A percentile compares a stretch with the other conserved stretches of the same genome.
phyloP scores from a whole-genome alignment of 768 basidiomycete species.

The Mycena floridula region DNA sequence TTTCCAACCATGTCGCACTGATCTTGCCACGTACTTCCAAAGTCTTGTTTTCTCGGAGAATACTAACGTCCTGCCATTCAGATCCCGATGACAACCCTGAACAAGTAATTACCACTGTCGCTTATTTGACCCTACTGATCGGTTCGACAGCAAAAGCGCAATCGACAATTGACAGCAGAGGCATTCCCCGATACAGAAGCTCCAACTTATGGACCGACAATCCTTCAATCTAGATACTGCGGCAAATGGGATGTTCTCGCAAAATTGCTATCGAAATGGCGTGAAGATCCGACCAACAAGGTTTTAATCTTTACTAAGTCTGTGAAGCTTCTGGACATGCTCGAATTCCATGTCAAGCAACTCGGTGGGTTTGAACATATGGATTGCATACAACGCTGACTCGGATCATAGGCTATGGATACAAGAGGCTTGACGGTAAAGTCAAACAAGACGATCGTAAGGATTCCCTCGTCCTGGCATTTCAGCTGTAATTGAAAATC shows the following conservation, averaged over 20 bases:
- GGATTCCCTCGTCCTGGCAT: constrained; percentile 22
- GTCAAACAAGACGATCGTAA: constrained; percentile 61
- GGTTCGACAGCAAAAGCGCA: constrained; percentile 24
- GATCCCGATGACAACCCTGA: constrained; percentile 64
- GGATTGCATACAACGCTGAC: background rate
- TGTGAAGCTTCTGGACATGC: constrained; percentile 82
- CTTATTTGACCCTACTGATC: background rate
- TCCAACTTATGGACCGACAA: constrained; percentile 57
- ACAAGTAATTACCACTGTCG: constrained; percentile 42
- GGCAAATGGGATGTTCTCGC: constrained; percentile 83
- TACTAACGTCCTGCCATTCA: constrained; percentile 18
- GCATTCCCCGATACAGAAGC: constrained; percentile 54
- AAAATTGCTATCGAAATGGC: constrained; percentile 59
- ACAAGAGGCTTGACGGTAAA: constrained; percentile 76
- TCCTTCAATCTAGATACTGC: constrained; percentile 61
- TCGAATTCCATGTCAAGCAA: constrained; percentile 66
- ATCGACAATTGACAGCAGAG: constrained; percentile 52
- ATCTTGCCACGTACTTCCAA: constrained; percentile 68
- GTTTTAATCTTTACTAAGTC: constrained; percentile 93
- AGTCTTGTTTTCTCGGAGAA: background rate
- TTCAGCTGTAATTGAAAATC: no score
- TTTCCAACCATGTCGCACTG: constrained; percentile 84
- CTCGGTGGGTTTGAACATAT: constrained; percentile 37
- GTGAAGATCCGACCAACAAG: constrained; percentile 66
- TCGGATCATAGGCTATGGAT: constrained; percentile 40